phyloP scores from a whole-genome alignment of 108 stramenopile species.

The Aurantiochytrium sp. region DNA sequence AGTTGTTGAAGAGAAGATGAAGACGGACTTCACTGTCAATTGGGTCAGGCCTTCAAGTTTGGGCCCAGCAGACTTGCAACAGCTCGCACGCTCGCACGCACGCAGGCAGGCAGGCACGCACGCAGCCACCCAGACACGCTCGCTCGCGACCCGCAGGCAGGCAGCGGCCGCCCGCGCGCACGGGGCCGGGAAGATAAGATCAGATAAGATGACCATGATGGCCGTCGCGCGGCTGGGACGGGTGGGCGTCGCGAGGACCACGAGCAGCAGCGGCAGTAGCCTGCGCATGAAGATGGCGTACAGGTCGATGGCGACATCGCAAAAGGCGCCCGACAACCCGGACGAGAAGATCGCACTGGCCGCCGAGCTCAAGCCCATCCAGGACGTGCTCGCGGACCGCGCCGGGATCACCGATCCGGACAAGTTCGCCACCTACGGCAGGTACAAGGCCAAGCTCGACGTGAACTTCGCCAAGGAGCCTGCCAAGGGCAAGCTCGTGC shows the following conservation, averaged over 20 bases:
- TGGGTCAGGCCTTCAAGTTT: too few species aligned
- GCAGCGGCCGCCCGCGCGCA: too few species aligned
- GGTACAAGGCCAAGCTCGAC: slow-evolving; percentile 25
- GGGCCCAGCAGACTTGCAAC: too few species aligned
- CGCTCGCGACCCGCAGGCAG: too few species aligned
- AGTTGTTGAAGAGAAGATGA: too few species aligned
- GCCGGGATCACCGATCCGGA: background rate
- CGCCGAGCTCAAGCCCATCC: background rate
- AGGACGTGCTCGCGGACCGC: background rate
- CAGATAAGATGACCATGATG: too few species aligned
- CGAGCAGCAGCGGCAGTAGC: background rate
- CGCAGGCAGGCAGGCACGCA: too few species aligned
- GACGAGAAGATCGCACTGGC: background rate
- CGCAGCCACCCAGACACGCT: too few species aligned
- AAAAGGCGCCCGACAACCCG: slow-evolving; percentile 9
- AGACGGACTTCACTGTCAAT: too few species aligned
- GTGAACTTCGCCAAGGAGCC: background rate
- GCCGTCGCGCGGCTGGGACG: too few species aligned
- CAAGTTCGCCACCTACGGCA: background rate
- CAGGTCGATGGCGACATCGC: background rate
- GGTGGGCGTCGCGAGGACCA: background rate
- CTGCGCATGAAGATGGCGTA: background rate
- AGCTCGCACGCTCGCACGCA: too few species aligned
- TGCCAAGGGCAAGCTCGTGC: slow-evolving; percentile 20
- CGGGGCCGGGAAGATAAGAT: too few species aligned